phyloP scores from a whole-genome alignment of 345 rosid species.

The Eutrema japonicum region DNA sequence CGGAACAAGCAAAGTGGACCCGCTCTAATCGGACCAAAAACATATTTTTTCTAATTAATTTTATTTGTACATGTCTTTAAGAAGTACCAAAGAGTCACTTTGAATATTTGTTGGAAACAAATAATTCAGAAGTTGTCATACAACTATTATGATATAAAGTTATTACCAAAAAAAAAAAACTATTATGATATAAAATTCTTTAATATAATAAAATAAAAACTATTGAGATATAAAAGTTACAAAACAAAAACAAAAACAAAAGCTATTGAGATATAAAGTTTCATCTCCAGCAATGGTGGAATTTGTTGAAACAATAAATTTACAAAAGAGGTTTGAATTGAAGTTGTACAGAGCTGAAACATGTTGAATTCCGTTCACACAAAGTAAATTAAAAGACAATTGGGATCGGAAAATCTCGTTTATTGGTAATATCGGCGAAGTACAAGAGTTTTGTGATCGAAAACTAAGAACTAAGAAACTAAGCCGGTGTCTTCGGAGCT shows the following conservation, averaged over 20 bases:
- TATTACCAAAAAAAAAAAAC: too few relatives aligned
- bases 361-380: too few relatives aligned
- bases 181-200: slow-evolving; percentile 3
- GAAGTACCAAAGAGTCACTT: slow-evolving; percentile 35
- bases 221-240: background rate
- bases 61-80: slow-evolving; percentile 23
- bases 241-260: too few relatives aligned
- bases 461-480: too few relatives aligned
- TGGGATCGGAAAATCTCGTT: too few relatives aligned
- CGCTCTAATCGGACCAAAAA: slow-evolving; percentile 29
- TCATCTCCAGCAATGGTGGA: background rate
- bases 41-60: background rate
- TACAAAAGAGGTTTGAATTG: slow-evolving; percentile 4
- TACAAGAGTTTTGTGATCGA: too few relatives aligned
- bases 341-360: background rate
- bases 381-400: too few relatives aligned
- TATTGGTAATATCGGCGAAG: too few relatives aligned
- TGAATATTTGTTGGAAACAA: slow-evolving; percentile 2
- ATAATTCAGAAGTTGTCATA: background rate
- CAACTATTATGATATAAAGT: too few relatives aligned
- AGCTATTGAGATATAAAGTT: background rate
- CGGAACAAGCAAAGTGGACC: slow-evolving; percentile 36
- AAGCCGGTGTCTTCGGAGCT: too few relatives aligned
- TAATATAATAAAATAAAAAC: background rate
- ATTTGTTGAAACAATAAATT: background rate